Base-by-base conservation (phyloP, 177 flowering plant species). In the Vitis hybrid region DNA sequence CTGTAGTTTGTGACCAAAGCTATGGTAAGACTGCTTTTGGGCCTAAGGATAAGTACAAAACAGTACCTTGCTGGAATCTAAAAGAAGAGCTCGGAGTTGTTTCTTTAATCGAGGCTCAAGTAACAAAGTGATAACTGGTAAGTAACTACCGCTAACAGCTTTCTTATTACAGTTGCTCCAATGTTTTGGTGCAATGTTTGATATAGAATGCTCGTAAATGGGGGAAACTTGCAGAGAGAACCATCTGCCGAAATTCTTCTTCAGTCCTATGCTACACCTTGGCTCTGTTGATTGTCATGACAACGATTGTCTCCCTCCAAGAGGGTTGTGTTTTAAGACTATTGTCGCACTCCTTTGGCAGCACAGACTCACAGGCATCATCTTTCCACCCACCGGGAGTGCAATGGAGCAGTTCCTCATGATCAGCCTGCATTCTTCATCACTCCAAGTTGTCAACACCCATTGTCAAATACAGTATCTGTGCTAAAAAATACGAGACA, bases 311-410 rank as follows among this genome's bases (percentile, higher is more conserved):
- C 94, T 2, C 86, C 88, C 75, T 81, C 88, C 1, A 92, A 76
- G 1, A 88, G 79, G 15, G 90, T 90, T 5, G 91, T 76, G 94
- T 92, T 62, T 91, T 71, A 7, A 75, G 85, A 31, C 90, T 92
- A 18, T 70, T 80, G 64, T 92, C 92, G 0, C 89, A 69, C 56
- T 81, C 58, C 63, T 74, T 68, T 0, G 94, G 94, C 69, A 90
- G 66, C 70, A 89, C 88, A 13, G 93, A 93, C 74, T 91, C 94
- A 57, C 94, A 90, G 1, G 90, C 1, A 91, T 88, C 72, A 91
- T 7, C 74, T 90, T 90, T 61, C 94, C 94, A 63, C 86, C 89
- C 7, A 22, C 65, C 0, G 93, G 93, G 3, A 91, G 86, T 11
- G 94, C 84, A 33, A 85, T 72, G 80, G 75, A 82, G 62, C 93